phyloP scores from a whole-genome alignment of 2,329 filamentous ascomycete species.

The Colletotrichum sojae region DNA sequence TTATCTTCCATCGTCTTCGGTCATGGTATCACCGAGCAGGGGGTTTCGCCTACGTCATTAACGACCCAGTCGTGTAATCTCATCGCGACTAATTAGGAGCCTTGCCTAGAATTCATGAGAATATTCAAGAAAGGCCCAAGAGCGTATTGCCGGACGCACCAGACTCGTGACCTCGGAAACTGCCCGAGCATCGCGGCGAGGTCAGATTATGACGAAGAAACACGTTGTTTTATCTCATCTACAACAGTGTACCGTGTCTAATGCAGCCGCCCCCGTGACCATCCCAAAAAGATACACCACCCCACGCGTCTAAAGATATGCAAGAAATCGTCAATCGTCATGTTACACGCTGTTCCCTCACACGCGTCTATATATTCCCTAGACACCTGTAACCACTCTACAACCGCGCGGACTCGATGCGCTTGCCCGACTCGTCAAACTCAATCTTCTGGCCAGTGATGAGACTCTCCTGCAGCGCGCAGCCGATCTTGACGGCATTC shows the following conservation, averaged over 20 bases:
- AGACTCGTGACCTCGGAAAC: conserved; percentile 18
- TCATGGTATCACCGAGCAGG: conserved; percentile 3
- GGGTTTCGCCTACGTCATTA: conserved; percentile 14
- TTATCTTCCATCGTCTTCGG: neutral
- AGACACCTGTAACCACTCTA: conserved; percentile 41
- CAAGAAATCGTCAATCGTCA: conserved; percentile 4
- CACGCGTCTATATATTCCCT: conserved; percentile 8
- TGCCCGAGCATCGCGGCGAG: neutral
- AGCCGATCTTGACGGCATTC: conserved; percentile 72
- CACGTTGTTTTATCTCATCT: conserved; percentile 9
- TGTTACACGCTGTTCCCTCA: neutral
- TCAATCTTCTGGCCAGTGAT: conserved; percentile 68
- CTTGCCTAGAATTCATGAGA: neutral
- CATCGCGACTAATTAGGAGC: neutral
- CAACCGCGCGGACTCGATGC: conserved; percentile 55
- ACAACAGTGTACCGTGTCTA: neutral
- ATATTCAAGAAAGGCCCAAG: neutral
- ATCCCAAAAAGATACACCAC: neutral
- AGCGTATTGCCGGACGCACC: neutral
- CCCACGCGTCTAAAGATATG: conserved; percentile 12
- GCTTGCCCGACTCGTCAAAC: conserved; percentile 68
- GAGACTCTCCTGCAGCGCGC: conserved; percentile 70
- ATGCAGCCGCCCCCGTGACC: neutral
- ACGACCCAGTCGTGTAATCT: neutral
- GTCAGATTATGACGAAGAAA: conserved; percentile 24